Evolutionary conservation across 2,329 filamentous ascomycete species (phyloP), one percentile per base, ranked within the genome.

Genomic region (Epichloe sibirici): DNA sequence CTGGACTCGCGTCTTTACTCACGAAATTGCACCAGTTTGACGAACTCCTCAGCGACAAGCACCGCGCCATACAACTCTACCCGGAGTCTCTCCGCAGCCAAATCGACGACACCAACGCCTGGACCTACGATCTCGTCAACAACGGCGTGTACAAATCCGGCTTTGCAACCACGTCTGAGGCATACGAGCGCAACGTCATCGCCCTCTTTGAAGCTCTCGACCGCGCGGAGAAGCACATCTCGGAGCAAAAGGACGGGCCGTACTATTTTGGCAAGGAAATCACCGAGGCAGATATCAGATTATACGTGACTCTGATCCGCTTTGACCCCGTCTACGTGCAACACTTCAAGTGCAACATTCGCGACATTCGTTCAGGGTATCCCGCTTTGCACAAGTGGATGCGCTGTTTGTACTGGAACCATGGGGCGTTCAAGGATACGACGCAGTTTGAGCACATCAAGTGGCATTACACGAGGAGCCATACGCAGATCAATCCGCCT

Each of bases 361-460:
- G 84, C 25, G 89, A 94, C 67, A 90, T 95, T 63, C 78, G 90
- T 43, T 84, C 80, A 7, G 89, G 89, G 2, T 96, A 93, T 66
- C 90, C 90, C 31, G 73, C 77, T 49, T 71, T 95, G 54, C 88
- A 96, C 72, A 73, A 71, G 55, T 96, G 90, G 90, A 69, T 95
- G 71, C 77, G 87, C 52, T 78, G 84, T 63, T 71, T 95, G 60
- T 96, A 95, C 73, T 95, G 90, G 90, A 84, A 85, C 59, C 67
- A 82, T 25, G 74, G 82, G 0, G 89, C 88, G 2, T 96, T 95
- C 71, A 73, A 74, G 57, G 80, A 86, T 49, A 93, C 90, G 56
- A 95, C 90, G 23, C 80, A 96, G 68, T 95, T 95, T 66, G 81
- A 94, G 67, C 93, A 98, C 71, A 97, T 97, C 73, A 96, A 95